A percentile compares a stretch with the other conserved stretches of the same genome.
phyloP scores from a whole-genome alignment of 768 basidiomycete genomes.

The Postia placenta region DNA sequence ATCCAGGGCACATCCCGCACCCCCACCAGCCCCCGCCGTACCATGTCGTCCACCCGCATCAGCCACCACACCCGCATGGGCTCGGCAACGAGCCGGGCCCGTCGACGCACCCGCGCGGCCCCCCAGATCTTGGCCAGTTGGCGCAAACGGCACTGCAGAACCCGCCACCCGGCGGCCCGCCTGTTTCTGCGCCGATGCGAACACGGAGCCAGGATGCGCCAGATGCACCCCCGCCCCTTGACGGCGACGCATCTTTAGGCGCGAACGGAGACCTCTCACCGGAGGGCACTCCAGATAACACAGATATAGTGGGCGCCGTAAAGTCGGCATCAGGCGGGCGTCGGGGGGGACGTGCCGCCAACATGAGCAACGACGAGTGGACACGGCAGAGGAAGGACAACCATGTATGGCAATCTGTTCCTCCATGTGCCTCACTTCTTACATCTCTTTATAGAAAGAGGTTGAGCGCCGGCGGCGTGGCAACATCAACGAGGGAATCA shows the following conservation, averaged over 20 bases:
- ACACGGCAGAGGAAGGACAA: slow-evolving; percentile 37
- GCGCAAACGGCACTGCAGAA: slow-evolving; percentile 14
- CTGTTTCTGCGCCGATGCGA: slow-evolving; percentile 3
- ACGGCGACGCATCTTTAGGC: slow-evolving; percentile 10
- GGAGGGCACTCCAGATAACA: slow-evolving; percentile 1
- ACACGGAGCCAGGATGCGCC: slow-evolving; percentile 3
- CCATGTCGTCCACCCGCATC: slow-evolving; percentile 12
- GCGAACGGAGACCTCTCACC: not conserved
- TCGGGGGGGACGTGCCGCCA: slow-evolving; percentile 22
- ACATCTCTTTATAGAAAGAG: slow-evolving; percentile 68
- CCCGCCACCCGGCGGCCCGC: slow-evolving; percentile 1
- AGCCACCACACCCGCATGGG: slow-evolving; percentile 8
- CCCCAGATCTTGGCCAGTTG: slow-evolving; percentile 21
- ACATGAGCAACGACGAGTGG: slow-evolving; percentile 35
- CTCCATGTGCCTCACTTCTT: not conserved
- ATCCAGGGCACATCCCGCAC: slow-evolving; percentile 6
- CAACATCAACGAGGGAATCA: slow-evolving; percentile 96
- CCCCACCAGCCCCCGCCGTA: slow-evolving; percentile 15
- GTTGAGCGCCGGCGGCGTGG: slow-evolving; percentile 93
- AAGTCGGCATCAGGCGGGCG: slow-evolving; percentile 13
- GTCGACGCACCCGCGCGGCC: slow-evolving; percentile 25
- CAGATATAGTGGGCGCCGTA: slow-evolving; percentile 1
- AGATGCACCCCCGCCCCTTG: slow-evolving; percentile 6
- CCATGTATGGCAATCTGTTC: slow-evolving; percentile 28
- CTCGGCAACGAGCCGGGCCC: slow-evolving; percentile 22